These are phyloP conservation scores for Chenopodium album DNA, from an alignment of 148 eudicot genomes.

Conservation along the genomic window DNA sequence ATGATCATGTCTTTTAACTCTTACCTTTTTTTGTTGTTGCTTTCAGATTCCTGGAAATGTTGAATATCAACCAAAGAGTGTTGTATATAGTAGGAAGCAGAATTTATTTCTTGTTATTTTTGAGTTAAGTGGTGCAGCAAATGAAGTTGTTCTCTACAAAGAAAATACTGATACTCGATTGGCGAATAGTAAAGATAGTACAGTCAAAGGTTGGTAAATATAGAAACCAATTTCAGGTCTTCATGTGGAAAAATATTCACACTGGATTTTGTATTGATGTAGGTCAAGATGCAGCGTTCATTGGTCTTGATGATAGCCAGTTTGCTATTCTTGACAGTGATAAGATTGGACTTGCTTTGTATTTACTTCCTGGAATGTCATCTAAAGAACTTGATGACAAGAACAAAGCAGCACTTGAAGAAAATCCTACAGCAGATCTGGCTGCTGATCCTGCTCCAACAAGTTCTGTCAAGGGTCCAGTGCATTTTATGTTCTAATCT, in stretches of 20 bases:
- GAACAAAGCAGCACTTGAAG: constrained; percentile 54
- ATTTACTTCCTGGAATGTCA: constrained; percentile 74
- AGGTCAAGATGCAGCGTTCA: constrained; percentile 96
- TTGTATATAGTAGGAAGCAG: constrained; percentile 80
- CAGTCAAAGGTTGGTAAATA: constrained; percentile 58
- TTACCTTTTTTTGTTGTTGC: constrained; percentile 20
- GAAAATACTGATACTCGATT: constrained; percentile 72
- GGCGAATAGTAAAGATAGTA: constrained; percentile 73
- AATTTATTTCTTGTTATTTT: constrained; percentile 77
- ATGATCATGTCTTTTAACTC: constrained; percentile 17
- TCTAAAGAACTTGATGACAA: constrained; percentile 59
- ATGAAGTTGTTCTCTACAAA: constrained; percentile 85
- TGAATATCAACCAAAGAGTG: constrained; percentile 65
- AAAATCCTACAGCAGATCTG: constrained; percentile 58
- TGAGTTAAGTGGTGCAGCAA: constrained; percentile 67
- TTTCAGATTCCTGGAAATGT: constrained; percentile 79
- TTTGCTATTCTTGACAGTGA: constrained; percentile 94
- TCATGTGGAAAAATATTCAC: constrained; percentile 3
- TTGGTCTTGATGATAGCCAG: constrained; percentile 80
- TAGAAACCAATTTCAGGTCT: constrained; percentile 7
- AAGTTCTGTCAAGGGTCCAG: constrained; percentile 75
- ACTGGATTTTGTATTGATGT: constrained; percentile 15
- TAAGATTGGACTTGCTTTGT: constrained; percentile 73
- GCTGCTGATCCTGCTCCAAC: constrained; percentile 47
- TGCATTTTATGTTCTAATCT: constrained; percentile 87